A percentile compares a stretch with the other conserved stretches of the same genome.
Evolutionary conservation across 2,329 filamentous ascomycete genomes (phyloP).

Genomic region (Lachnellula hyalina): DNA sequence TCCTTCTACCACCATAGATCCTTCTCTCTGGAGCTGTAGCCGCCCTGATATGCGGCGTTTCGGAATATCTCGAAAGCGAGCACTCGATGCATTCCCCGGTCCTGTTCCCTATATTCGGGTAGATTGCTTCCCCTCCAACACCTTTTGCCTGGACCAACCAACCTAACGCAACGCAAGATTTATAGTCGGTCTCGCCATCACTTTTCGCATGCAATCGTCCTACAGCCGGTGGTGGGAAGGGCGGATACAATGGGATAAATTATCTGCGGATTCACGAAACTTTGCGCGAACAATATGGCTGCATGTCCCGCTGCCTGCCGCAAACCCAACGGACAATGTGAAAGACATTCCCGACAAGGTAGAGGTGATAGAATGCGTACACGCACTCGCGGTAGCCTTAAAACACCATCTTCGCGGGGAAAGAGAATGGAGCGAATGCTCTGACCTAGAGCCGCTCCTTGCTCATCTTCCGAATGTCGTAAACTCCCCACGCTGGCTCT

Average conservation of each 20-base stretch:
- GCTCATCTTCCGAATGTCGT: slow-evolving; percentile 10
- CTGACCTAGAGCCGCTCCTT: slow-evolving; percentile 2
- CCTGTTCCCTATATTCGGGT: slow-evolving; percentile 15
- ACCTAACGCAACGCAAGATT: slow-evolving; percentile 5
- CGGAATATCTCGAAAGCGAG: slow-evolving; percentile 4
- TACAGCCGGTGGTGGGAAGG: slow-evolving; percentile 17
- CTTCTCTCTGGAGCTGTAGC: slow-evolving; percentile 9
- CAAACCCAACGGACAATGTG: not conserved
- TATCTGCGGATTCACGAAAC: slow-evolving; percentile 11
- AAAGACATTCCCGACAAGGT: not conserved
- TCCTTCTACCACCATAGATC: slow-evolving; percentile 1
- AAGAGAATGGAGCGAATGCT: slow-evolving; percentile 10
- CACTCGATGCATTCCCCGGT: slow-evolving; percentile 11
- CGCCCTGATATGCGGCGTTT: slow-evolving; percentile 1
- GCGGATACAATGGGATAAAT: slow-evolving; percentile 14
- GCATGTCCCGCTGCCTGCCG: slow-evolving; percentile 2
- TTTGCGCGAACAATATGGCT: slow-evolving; percentile 16
- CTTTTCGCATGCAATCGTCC: slow-evolving; percentile 17
- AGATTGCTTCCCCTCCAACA: not conserved
- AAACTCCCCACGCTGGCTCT: not conserved
- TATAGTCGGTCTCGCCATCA: slow-evolving; percentile 14
- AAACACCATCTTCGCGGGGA: slow-evolving; percentile 14
- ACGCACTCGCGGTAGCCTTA: slow-evolving; percentile 10
- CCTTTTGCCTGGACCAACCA: not conserved
- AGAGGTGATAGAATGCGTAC: slow-evolving; percentile 5